phyloP scores from a whole-genome alignment of 2,329 filamentous ascomycete species.

The Aspergillus sergii region DNA sequence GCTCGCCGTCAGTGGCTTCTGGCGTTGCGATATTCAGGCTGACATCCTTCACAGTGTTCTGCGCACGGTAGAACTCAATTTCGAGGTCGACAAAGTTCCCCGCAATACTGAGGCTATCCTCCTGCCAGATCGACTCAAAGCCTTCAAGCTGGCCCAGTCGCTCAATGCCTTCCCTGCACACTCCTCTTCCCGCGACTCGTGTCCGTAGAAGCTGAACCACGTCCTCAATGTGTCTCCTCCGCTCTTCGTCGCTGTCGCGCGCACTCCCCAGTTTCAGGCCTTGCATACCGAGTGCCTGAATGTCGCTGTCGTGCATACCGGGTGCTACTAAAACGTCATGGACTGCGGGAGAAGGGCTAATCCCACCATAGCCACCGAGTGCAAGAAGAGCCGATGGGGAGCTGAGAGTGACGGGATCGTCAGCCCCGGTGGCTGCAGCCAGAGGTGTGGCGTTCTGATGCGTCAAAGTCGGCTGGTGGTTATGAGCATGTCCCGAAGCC shows the following conservation, averaged over 20 bases:
- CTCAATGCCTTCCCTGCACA: conserved; percentile 48
- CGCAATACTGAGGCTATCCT: conserved; percentile 49
- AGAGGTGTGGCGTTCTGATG: conserved; percentile 50
- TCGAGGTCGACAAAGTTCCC: conserved; percentile 51
- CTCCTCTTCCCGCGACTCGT: conserved; percentile 45
- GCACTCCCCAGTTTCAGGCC: conserved; percentile 38
- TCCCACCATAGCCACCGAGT: conserved; percentile 45
- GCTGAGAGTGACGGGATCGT: conserved; percentile 47
- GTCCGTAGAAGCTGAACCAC: conserved; percentile 44
- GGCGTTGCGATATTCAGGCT: conserved; percentile 47
- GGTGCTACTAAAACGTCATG: conserved; percentile 39
- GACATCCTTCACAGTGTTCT: conserved; percentile 47
- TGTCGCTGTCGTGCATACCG: conserved; percentile 42
- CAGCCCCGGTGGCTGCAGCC: conserved; percentile 37
- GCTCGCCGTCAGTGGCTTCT: conserved; percentile 43
- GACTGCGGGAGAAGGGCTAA: conserved; percentile 43
- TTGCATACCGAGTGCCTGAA: conserved; percentile 43
- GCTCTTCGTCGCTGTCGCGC: conserved; percentile 46
- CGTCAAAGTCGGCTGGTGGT: conserved; percentile 37
- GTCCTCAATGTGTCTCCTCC: conserved; percentile 43
- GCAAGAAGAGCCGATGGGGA: conserved; percentile 49
- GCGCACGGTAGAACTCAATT: conserved; percentile 45
- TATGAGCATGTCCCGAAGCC: conserved; percentile 38
- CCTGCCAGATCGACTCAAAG: conserved; percentile 51
- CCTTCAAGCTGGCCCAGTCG: conserved; percentile 46